Evolutionary conservation across 2,329 filamentous ascomycete species (phyloP).

Genomic region (Aschersonia sp.): DNA sequence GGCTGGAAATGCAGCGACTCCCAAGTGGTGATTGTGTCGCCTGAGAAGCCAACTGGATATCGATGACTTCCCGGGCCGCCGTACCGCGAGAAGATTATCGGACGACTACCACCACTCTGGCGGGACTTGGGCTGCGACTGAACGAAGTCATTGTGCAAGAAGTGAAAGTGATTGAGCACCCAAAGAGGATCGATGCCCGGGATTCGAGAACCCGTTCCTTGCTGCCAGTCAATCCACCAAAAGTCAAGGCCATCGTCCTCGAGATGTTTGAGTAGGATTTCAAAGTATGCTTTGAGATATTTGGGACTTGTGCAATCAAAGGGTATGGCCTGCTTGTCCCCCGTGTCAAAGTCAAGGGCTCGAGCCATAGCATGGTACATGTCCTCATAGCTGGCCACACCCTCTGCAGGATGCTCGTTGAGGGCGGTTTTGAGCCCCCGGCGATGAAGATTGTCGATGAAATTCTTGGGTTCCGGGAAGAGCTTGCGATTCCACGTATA

Average conservation of each 20-base stretch:
- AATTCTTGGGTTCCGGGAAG: conserved; percentile 39
- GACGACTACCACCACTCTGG: conserved; percentile 9
- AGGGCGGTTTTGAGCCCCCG: conserved; percentile 38
- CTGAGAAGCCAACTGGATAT: conserved; percentile 51
- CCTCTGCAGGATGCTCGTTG: conserved; percentile 49
- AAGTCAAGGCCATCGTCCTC: conserved; percentile 45
- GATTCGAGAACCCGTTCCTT: conserved; percentile 38
- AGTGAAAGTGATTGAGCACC: conserved; percentile 52
- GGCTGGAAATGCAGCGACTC: conserved; percentile 47
- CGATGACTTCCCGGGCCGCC: conserved; percentile 48
- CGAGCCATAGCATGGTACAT: conserved; percentile 39
- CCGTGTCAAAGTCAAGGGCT: conserved; percentile 34
- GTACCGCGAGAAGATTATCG: conserved; percentile 46
- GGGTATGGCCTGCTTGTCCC: conserved; percentile 30
- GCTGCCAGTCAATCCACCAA: conserved; percentile 58
- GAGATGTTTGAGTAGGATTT: conserved; percentile 38
- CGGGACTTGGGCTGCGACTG: conserved; percentile 16
- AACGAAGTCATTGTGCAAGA: conserved; percentile 30
- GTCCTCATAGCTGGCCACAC: conserved; percentile 41
- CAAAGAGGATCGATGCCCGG: conserved; percentile 48
- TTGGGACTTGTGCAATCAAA: conserved; percentile 40
- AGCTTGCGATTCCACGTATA: conserved; percentile 14
- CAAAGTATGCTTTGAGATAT: conserved; percentile 44
- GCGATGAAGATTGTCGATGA: conserved; percentile 34
- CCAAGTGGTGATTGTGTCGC: conserved; percentile 46